These are phyloP conservation scores for Crotalaria pallida DNA, from an alignment of 306 rosid genomes.

Conservation along the genomic window DNA sequence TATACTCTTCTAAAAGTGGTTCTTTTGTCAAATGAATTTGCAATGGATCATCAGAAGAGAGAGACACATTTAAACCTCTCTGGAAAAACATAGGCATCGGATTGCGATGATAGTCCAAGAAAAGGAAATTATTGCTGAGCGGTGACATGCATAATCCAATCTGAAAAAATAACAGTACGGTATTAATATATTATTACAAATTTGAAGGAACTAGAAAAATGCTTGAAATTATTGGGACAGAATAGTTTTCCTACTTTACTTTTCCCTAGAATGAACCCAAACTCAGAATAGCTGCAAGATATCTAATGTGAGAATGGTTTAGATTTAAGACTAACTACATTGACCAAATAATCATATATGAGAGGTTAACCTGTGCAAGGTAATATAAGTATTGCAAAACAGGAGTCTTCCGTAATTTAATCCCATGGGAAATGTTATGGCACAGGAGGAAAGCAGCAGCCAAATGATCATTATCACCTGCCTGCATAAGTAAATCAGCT, in stretches of 20 bases:
- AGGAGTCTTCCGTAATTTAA: constrained; percentile 73
- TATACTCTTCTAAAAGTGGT: constrained; percentile 46
- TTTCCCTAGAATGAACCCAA: background rate
- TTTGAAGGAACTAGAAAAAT: constrained; percentile 6
- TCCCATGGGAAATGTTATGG: constrained; percentile 86
- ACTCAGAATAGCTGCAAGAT: background rate
- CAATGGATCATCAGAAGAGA: constrained; percentile 76
- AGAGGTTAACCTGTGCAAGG: constrained; percentile 68
- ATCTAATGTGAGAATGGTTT: background rate
- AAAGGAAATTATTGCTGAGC: constrained; percentile 81
- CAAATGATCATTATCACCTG: constrained; percentile 85
- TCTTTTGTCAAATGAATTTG: constrained; percentile 51
- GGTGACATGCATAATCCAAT: constrained; percentile 79
- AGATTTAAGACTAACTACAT: background rate
- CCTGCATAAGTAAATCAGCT: constrained; percentile 39
- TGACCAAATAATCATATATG: background rate
- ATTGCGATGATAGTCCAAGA: constrained; percentile 78
- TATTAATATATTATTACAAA: background rate
- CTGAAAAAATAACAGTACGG: constrained; percentile 31
- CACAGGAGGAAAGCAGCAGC: constrained; percentile 76
- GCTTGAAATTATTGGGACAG: background rate
- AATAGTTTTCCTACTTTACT: background rate
- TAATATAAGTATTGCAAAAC: constrained; percentile 79
- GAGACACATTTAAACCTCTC: constrained; percentile 79
- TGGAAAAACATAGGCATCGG: constrained; percentile 83